Evolutionary conservation across 345 rosid genomes (phyloP).

Genomic region (Eucalyptus sp.): DNA sequence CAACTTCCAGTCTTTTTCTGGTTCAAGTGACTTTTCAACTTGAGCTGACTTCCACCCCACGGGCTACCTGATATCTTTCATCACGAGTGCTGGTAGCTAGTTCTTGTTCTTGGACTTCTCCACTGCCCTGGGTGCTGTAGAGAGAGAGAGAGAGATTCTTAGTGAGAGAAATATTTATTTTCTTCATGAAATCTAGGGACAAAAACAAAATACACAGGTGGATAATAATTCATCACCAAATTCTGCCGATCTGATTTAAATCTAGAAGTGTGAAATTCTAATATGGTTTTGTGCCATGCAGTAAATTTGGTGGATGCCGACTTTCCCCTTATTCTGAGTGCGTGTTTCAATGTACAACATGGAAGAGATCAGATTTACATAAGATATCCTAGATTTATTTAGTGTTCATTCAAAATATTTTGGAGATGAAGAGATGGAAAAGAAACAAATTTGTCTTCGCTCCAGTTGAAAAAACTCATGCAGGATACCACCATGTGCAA

Average conservation of each 20-base stretch:
- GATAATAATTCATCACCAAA: neutral
- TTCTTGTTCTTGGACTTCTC: constrained; percentile 43
- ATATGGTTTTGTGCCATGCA: neutral
- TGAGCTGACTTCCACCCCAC: neutral
- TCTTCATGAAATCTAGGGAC: neutral
- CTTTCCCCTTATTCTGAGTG: neutral
- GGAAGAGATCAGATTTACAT: neutral
- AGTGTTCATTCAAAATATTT: neutral
- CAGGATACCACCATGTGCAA: neutral
- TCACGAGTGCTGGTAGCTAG: constrained; percentile 3
- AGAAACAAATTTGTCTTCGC: neutral
- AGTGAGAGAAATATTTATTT: neutral
- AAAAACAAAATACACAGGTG: neutral
- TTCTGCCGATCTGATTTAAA: neutral
- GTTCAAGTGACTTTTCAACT: neutral
- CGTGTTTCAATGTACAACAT: neutral
- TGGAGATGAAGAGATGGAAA: neutral
- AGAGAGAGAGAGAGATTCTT: neutral
- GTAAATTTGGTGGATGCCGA: neutral
- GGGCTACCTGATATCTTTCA: neutral
- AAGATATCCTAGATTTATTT: neutral
- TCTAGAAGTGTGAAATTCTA: neutral
- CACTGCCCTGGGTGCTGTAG: constrained; percentile 57
- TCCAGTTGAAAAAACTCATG: neutral
- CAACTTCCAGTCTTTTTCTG: neutral